Base-by-base conservation (phyloP, 192 early-diverging fungal genomes). In the Linnemannia elongata region DNA sequence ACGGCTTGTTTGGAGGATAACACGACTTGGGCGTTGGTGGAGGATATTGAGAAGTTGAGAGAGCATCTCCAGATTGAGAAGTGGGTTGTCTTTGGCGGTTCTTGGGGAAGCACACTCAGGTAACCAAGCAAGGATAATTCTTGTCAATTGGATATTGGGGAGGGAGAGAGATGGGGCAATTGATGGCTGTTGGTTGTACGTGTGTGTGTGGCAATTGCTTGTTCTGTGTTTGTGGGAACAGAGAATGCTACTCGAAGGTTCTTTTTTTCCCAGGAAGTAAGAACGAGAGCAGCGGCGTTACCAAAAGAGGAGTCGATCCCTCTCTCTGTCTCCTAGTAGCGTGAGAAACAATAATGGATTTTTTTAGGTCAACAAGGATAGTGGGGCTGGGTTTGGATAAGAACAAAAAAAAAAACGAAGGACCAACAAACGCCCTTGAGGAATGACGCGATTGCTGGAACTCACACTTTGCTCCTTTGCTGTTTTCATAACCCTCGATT, bases 51-150 rank as follows among this genome's bases (percentile, higher is more conserved):
- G 76, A 89, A 71, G 80, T 68, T 95, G 63, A 85, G 94, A 71
- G 89, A 91, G 69, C 91, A 93, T 57, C 79, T 94, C 10, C 86
- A 89, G 24, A 92, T 96, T 71, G 94, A 94, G 74, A 93, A 91
- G 63, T 96, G 95, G 95, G 90, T 94, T 42, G 94, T 96, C 20
- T 95, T 96, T 92, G 95, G 95, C 38, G 94, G 94, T 47, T 93
- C 91, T 7, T 95, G 93, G 93, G 94, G 94, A 44, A 90, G 88
- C 66, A 90, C 91, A 0, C 85, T 88, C 71, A 89, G 82, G 80
- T 82, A 83, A 76, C 2, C 44, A 39, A 15, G 20, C 49, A 12
- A 30, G 10, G 15, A 35, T 20, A 0, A 36, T 27, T 47, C n/a
- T 57, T 78, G 5, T 70, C 39, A 39, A 15, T 41, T 75, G 35